Evolutionary conservation across 1,284 basidiomycete species (phyloP).

Genomic region (Naganishia sp.): DNA sequence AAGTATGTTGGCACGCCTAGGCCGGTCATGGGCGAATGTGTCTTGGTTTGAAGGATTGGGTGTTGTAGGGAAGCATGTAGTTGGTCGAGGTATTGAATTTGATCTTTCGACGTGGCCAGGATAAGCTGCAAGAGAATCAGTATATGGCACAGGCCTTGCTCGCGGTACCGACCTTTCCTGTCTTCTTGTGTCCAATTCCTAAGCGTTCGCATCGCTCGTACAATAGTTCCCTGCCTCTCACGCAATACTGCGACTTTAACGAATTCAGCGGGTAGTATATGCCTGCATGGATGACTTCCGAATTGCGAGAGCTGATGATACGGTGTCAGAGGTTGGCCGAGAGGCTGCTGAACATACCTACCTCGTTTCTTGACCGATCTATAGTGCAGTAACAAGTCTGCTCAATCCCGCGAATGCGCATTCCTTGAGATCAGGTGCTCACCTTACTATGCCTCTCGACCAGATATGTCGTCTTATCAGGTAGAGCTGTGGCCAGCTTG

Average conservation of each 20-base stretch:
- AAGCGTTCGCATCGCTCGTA: slow-evolving; percentile 73
- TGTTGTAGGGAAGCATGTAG: slow-evolving; percentile 66
- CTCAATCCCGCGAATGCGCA: background rate
- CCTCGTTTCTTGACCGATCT: slow-evolving; percentile 78
- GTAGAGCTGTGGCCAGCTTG: slow-evolving; percentile 67
- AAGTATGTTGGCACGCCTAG: slow-evolving; percentile 67
- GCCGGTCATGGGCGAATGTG: slow-evolving; percentile 32
- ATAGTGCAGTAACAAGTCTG: background rate
- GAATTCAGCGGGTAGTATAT: slow-evolving; percentile 73
- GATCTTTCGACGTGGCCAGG: slow-evolving; percentile 66
- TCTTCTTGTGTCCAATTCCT: slow-evolving; percentile 69
- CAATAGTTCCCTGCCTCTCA: slow-evolving; percentile 81
- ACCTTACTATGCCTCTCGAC: slow-evolving; percentile 74
- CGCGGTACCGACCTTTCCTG: slow-evolving; percentile 64
- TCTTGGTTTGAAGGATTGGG: slow-evolving; percentile 50
- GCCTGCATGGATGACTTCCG: slow-evolving; percentile 94
- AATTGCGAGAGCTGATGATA: slow-evolving; percentile 76
- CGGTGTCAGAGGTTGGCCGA: background rate
- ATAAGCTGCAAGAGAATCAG: slow-evolving; percentile 60
- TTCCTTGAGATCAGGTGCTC: background rate
- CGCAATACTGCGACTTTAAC: slow-evolving; percentile 82
- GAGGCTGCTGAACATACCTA: slow-evolving; percentile 44
- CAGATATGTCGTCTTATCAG: slow-evolving; percentile 73
- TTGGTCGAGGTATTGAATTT: slow-evolving; percentile 68
- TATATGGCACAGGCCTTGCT: background rate